Evolutionary conservation across 352 stramenopile species (phyloP), one percentile per base, ranked within the genome.

Genomic region (Globisporangium solare): DNA sequence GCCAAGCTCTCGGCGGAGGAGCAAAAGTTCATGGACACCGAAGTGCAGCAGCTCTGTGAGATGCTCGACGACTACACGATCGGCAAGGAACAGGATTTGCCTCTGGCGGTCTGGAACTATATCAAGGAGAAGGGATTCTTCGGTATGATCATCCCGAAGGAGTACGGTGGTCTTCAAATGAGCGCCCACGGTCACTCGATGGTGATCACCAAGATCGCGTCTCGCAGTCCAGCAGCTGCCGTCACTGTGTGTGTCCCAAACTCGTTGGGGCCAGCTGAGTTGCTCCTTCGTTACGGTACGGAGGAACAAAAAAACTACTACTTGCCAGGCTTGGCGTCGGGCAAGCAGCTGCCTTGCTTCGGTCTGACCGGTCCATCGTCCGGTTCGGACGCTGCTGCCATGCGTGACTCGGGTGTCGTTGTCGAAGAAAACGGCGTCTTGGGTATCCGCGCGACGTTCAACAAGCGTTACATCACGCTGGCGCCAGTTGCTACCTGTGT

Each of bases 381-480:
- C 3, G 96, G 96, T 18, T 98, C 89, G 56, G 96, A 99, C 70
- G 96, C 96, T 31, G 97, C 96, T 27, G 83, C 75, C 53, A 96
- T 99, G 73, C 96, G 96, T 63, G 93, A 98, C 68, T 94, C 80
- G 47, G 96, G 95, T 65, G 77, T 97, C 32, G 97, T 99, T 6
- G 89, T 89, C 56, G 86, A 96, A 62, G 71, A 95, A 55, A 83
- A 98, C 66, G 97, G 96, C n/a, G 91, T 98, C 40, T 63, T 99
- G 22, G 96, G 96, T 40, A 97, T 99, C 48, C 81, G 92, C 45
- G 94, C 95, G 6, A 92, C 82, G 50, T 99, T 99, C 80, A 98
- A 97, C 74, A 99, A 99, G 79, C 85, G 97, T 55, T 99, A 99
- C 84, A 99, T 99, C 70, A 99, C 97, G 11, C 68, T 99, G 53